Base-by-base conservation (phyloP, 1,284 basidiomycete species). In the Cutaneotrichosporon cyanovorans region DNA sequence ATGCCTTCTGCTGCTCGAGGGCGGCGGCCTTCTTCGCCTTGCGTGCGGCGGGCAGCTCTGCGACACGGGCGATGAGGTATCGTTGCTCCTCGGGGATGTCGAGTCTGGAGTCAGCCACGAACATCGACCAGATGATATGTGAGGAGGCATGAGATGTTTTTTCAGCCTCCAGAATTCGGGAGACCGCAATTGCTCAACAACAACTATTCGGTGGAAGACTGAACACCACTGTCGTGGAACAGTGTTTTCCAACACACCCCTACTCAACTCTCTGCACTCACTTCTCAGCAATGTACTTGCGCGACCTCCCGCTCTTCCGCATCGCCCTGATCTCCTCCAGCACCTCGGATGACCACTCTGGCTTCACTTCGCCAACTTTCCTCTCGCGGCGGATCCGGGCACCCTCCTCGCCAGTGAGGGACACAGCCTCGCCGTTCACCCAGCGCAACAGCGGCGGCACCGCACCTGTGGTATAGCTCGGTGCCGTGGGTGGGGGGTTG, bases 401-500 rank as follows among this genome's bases (percentile, higher is more conserved):
- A 12, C n/a, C 50, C 50, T 63, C 59, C 47, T 63, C 61, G 3
- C 62, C 65, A 14, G 60, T 56, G 22, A 61, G 49, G 25, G n/a
- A 42, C 39, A 62, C 58, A 4, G 28, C 37, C 42, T 64, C 45
- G 3, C 66, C 67, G 2, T 44, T 45, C 5, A 60, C 28, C 69
- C 69, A 71, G 37, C 53, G 48, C 18, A 69, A 36, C 20, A 71
- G 48, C 20, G 56, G 55, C 8, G 69, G 66, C 12, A 61, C 51
- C 5, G 42, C 43, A 1, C 69, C 69, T 3, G 58, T 58, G 8
- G 61, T 65, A 47, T 68, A 71, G n/a, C 40, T 53, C 18, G 66
- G 66, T 16, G 62, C 59, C 5, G 65, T 58, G 8, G 69, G 60
- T 2, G 69, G 65, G 4, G 69, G 69, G 2, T 63, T 55, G 51